Base-by-base conservation (phyloP, 768 basidiomycete species). In the Podaxis sp. region DNA sequence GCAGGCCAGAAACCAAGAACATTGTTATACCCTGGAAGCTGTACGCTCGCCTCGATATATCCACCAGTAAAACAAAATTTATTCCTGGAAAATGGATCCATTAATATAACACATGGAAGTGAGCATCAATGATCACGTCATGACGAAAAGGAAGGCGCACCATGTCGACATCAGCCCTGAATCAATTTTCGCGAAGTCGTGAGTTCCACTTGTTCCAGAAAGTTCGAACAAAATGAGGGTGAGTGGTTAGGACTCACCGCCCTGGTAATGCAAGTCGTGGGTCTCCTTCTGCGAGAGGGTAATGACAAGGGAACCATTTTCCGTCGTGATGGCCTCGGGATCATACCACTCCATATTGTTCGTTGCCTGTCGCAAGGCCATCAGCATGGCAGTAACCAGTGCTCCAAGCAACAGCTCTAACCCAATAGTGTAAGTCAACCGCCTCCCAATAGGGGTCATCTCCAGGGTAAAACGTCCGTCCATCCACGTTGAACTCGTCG, bases 41-140 rank as follows among this genome's bases (percentile, higher is more conserved):
- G 79, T 8, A 90, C 86, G 8, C 75, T 81, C 0, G 80, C 72
- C 70, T 92, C 89, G 57, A 93, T 81, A 61, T 88, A 84, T 26
- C 93, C 93, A 26, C 90, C 91, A 13, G 90, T 91, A 74, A 94
- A 95, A 73, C 92, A 96, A 64, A 96, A 89, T 74, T 95, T 93
- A 74, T 95, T 95, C 90, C 85, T 85, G 63, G 11, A 49, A 39
- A 46, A 59, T 58, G 33, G 52, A 78, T 69, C 38, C 77, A 76
- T 69, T 82, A 80, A 65, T 67, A 39, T 51, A 19, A 46, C 9
- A n/a, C 8, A 33, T 9, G 40, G 17, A 42, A 17, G 67, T 53
- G 39, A 62, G 54, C 58, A 40, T 66, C 24, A 8, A 36, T 30
- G 30, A 26, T n/a, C 6, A 48, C 8, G 19, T 49, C 4, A 33